Evolutionary conservation across 345 rosid genomes (phyloP).

Genomic region (Barbarea vulgaris): DNA sequence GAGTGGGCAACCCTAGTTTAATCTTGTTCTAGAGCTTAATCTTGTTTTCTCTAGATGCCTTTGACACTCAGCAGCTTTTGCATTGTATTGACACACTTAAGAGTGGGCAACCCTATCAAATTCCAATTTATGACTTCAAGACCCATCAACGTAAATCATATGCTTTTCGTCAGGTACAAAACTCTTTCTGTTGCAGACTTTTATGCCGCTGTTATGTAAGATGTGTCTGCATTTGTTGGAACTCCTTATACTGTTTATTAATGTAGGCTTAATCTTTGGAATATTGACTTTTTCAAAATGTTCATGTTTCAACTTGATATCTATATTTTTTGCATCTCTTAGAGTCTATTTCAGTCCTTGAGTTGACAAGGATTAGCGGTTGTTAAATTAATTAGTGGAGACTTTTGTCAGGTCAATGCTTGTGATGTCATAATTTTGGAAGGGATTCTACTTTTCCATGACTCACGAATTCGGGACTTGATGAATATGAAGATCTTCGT

Average conservation of each 20-base stretch:
- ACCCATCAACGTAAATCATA: conserved; percentile 77
- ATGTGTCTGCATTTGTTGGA: not conserved
- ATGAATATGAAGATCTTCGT: conserved; percentile 99
- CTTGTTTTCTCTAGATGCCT: conserved; percentile 65
- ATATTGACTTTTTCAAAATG: conserved; percentile 11
- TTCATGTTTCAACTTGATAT: not conserved
- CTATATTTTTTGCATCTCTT: conserved; percentile 2
- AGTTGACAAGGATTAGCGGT: not conserved
- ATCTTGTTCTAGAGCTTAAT: no score
- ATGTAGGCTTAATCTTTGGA: not conserved
- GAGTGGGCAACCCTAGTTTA: conserved; percentile 74
- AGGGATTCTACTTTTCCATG: conserved; percentile 97
- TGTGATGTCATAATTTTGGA: conserved; percentile 98
- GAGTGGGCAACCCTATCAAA: conserved; percentile 78
- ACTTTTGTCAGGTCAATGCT: conserved; percentile 75
- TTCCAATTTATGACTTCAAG: conserved; percentile 94
- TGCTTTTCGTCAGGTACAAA: conserved; percentile 89
- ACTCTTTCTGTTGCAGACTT: no score
- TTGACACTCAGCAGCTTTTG: conserved; percentile 96
- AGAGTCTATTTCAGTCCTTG: not conserved
- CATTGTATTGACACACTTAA: conserved; percentile 75
- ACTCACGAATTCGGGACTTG: conserved; percentile 79
- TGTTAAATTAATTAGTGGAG: conserved; percentile 8
- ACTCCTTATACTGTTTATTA: not conserved
- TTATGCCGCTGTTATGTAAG: not conserved